Percentiles rank a stretch among this genome's conserved stretches.
These are phyloP conservation scores for Brassica carinata DNA, from an alignment of 345 rosid species.

Conservation along the genomic window DNA sequence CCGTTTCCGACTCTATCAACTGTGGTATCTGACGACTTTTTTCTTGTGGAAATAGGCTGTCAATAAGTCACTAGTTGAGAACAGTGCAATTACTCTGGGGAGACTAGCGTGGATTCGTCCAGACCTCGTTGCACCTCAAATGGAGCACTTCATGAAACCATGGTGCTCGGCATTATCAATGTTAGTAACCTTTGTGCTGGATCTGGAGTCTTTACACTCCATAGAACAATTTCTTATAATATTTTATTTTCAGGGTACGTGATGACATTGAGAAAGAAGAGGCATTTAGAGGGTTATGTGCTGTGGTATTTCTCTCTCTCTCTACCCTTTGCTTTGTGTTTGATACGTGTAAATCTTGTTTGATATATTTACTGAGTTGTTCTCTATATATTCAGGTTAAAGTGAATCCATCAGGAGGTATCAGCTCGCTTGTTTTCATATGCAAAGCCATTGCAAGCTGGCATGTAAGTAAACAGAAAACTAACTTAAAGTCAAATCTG, in stretches of 20 bases:
- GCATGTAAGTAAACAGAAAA: slow-evolving; percentile 62
- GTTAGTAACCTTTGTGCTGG: slow-evolving; percentile 49
- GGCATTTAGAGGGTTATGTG: slow-evolving; percentile 95
- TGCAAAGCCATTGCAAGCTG: slow-evolving; percentile 96
- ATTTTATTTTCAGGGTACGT: slow-evolving; percentile 61
- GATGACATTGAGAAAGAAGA: slow-evolving; percentile 99
- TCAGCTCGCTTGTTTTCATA: slow-evolving; percentile 82
- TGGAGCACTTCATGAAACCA: slow-evolving; percentile 98
- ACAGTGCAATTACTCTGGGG: slow-evolving; percentile 97
- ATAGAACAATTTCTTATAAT: slow-evolving; percentile 15
- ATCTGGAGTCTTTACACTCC: slow-evolving; percentile 2
- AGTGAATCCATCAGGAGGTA: slow-evolving; percentile 89
- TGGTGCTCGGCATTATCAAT: slow-evolving; percentile 92
- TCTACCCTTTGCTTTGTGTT: not conserved
- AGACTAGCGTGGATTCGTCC: slow-evolving; percentile 99
- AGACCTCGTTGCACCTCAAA: slow-evolving; percentile 88
- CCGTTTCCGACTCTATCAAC: slow-evolving; percentile 14
- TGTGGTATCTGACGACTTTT: slow-evolving; percentile 5
- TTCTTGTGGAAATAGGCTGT: slow-evolving; percentile 57
- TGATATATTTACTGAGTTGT: not conserved
- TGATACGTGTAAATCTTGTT: slow-evolving; percentile 19
- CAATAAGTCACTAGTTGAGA: slow-evolving; percentile 84
- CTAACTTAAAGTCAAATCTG: not conserved
- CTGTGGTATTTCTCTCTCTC: slow-evolving; percentile 58
- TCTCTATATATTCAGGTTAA: slow-evolving; percentile 59